phyloP scores from a whole-genome alignment of 1,139 yeast genomes.

The Candida neerlandica region DNA sequence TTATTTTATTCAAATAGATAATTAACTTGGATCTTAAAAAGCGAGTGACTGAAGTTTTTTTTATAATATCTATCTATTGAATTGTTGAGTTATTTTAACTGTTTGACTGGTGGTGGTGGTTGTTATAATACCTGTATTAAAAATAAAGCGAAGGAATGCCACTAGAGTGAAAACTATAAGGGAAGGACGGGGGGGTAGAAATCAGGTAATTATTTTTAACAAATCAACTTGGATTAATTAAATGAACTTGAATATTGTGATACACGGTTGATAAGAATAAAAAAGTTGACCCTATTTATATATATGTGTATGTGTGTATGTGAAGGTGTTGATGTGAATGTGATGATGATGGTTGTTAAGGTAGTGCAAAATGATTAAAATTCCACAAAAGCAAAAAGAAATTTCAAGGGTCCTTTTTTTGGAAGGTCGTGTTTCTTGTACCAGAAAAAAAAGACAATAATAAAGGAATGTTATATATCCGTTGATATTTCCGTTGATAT shows the following conservation, averaged over 20 bases:
- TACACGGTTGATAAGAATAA: too few relatives aligned
- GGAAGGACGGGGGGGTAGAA: too few relatives aligned
- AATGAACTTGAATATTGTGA: background rate
- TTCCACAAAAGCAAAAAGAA: background rate
- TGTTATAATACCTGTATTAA: background rate
- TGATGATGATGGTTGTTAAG: background rate
- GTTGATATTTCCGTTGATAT: background rate
- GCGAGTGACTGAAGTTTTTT: slow-evolving; percentile 3
- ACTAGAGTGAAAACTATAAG: background rate
- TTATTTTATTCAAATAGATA: background rate
- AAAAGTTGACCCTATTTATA: background rate
- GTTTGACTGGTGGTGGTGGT: background rate
- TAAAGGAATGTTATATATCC: too few relatives aligned
- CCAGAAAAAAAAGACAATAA: background rate
- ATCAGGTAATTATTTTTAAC: background rate
- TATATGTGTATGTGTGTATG: background rate
- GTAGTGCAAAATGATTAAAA: background rate
- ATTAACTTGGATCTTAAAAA: background rate
- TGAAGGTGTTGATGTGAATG: background rate
- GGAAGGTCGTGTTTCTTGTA: background rate
- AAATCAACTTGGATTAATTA: background rate
- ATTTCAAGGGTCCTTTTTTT: slow-evolving; percentile 2
- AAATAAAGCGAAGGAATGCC: background rate
- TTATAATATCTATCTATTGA: slow-evolving; percentile 1
- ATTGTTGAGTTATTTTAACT: background rate